Evolutionary conservation across 1,284 basidiomycete genomes (phyloP), one percentile per base, ranked within the genome.

Genomic region (Trichosporon coremiiforme): DNA sequence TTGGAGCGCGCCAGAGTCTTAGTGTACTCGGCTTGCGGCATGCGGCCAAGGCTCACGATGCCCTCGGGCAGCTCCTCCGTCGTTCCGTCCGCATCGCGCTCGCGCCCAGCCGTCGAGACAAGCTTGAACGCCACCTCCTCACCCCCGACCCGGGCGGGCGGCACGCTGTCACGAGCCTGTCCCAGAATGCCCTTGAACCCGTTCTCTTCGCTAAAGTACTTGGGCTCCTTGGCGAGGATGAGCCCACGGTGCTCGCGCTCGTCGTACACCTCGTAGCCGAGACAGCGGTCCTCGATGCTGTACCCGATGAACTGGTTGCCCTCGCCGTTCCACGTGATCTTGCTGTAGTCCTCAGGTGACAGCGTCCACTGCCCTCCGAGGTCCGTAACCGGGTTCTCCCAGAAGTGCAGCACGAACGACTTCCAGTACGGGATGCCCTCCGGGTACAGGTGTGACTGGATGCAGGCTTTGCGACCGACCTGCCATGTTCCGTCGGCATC

Each of bases 291-390:
- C 69, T 85, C 82, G 69, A 85, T 76, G 41, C 79, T 82, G 67
- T 85, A 85, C 60, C 84, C 83, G 1, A 85, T 70, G 70, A 82
- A 84, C 31, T 76, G 71, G 70, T 80, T 82, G 12, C 68, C 64
- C 5, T 69, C 64, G 36, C 70, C 69, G 10, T 70, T 35, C 13
- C 33, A 47, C n/a, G 65, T 36, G 36, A 69, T 65, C 13, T n/a
- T 31, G 9, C 53, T 53, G 63, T 79, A 83, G 68, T 83, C 75
- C 66, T 84, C 81, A 0, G 82, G 82, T 8, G 74, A 70, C n/a
- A 84, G 67, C 9, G 79, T 79, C 81, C 82, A 84, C 6, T 73
- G 64, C 3, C 66, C 57, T 2, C 82, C 82, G 1, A 82, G 73
- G 0, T 79, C 79, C 63, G 76, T 72, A 1, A 67, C 65, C 2